Conservation (phyloP, 192 early-diverging fungal genomes). For the Coemansia sp. region DNA sequence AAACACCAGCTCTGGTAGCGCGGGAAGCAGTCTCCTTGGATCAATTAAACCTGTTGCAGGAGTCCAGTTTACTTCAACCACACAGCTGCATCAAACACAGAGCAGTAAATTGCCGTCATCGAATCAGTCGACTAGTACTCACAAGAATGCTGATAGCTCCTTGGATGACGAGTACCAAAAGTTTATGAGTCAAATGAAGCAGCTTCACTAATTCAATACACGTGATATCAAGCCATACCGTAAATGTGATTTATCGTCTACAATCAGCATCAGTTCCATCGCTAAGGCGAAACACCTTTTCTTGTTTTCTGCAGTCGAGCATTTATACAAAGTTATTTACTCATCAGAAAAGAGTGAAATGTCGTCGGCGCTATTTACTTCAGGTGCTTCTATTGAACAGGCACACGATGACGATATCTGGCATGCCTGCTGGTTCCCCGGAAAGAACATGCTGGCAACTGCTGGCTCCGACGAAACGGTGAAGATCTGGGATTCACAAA, state of each 20-base stretch:
- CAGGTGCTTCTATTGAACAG: conserved; percentile 30
- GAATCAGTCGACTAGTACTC: not conserved
- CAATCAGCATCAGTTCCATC: too few species aligned
- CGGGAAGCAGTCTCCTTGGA: conserved; percentile 13
- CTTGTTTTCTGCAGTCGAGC: not conserved
- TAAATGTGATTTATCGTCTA: not conserved
- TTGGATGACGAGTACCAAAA: conserved; percentile 63
- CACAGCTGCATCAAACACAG: conserved; percentile 1
- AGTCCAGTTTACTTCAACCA: conserved; percentile 7
- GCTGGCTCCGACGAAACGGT: conserved; percentile 42
- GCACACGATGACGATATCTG: conserved; percentile 52
- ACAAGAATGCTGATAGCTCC: conserved; percentile 14
- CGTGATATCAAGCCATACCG: not conserved
- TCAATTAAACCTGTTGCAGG: conserved; percentile 7
- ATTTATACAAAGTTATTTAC: not conserved
- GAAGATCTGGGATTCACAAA: conserved; percentile 45
- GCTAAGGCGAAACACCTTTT: not conserved
- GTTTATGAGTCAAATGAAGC: conserved; percentile 59
- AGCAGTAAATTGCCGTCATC: not conserved
- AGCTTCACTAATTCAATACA: not conserved
- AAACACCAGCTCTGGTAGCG: too few species aligned
- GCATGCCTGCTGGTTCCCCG: conserved; percentile 41
- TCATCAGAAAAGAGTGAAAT: conserved; percentile 4
- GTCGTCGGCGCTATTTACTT: conserved; percentile 37
- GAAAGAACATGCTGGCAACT: conserved; percentile 35